Evolutionary conservation across 2,329 filamentous ascomycete species (phyloP).

Genomic region (Penicillium palitans): DNA sequence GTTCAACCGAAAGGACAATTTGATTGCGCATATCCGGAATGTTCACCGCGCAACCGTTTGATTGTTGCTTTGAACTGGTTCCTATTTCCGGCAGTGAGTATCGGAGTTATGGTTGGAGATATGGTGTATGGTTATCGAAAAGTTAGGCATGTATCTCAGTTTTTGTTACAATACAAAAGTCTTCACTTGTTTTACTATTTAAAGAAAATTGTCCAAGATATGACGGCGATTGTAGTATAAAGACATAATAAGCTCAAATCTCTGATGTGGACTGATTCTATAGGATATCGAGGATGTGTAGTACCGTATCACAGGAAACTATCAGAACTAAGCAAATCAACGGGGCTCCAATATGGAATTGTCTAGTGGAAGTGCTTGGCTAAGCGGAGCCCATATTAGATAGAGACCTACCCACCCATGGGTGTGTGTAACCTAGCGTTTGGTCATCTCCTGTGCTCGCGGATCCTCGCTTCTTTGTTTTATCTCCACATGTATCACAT

Average conservation of each 20-base stretch:
- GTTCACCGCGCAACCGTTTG: not conserved
- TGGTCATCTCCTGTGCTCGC: too few species aligned
- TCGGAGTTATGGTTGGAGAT: not conserved
- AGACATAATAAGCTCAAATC: too few species aligned
- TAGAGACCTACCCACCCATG: too few species aligned
- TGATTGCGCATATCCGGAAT: slow-evolving; percentile 6
- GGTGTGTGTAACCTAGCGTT: too few species aligned
- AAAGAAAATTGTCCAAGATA: not conserved
- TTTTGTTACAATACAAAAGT: not conserved
- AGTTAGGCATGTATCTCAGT: not conserved
- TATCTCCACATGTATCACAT: too few species aligned
- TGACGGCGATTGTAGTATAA: not conserved
- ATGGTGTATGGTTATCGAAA: not conserved
- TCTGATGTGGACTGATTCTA: not conserved
- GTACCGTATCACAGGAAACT: too few species aligned
- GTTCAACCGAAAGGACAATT: slow-evolving; percentile 6
- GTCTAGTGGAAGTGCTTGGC: too few species aligned
- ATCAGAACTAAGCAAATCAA: too few species aligned
- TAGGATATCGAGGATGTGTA: too few species aligned
- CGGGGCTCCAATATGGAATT: too few species aligned
- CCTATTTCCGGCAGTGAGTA: not conserved
- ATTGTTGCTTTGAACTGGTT: not conserved
- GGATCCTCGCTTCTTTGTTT: too few species aligned
- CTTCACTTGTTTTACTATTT: not conserved
- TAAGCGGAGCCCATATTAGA: too few species aligned